Conservation (phyloP, 495 filamentous ascomycete genomes). For the Talaromyces thailandensis region DNA sequence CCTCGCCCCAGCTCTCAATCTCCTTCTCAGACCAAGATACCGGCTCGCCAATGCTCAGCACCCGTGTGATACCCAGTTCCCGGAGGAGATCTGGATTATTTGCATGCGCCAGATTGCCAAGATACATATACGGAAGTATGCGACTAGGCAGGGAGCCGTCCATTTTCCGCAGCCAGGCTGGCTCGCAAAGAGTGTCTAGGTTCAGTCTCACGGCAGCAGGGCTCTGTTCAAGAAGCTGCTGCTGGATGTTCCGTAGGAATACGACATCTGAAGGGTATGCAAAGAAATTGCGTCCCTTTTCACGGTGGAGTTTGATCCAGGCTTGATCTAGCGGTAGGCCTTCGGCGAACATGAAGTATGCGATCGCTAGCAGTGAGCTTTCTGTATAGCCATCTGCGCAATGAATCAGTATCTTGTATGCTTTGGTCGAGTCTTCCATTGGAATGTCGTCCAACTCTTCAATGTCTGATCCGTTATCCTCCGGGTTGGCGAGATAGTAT, state of each 20-base stretch:
- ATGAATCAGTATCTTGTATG: conserved; percentile 72
- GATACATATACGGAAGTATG: conserved; percentile 88
- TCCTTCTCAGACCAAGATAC: conserved; percentile 69
- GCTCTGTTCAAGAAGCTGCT: conserved; percentile 55
- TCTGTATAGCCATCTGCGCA: conserved; percentile 97
- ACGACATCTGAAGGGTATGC: conserved; percentile 85
- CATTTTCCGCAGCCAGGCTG: conserved; percentile 72
- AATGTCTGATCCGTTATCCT: conserved; percentile 24
- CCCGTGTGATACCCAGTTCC: conserved; percentile 72
- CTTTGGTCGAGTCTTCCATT: conserved; percentile 30
- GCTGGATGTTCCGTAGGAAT: conserved; percentile 65
- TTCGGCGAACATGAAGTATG: conserved; percentile 86
- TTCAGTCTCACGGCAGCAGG: conserved; percentile 19
- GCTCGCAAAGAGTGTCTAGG: conserved; percentile 38
- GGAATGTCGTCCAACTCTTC: conserved; percentile 53
- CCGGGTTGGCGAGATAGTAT: conserved; percentile 61
- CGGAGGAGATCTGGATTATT: conserved; percentile 81
- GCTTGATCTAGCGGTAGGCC: conserved; percentile 71
- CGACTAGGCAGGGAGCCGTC: conserved; percentile 88
- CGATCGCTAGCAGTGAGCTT: conserved; percentile 73
- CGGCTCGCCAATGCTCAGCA: conserved; percentile 90
- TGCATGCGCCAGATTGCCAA: conserved; percentile 85
- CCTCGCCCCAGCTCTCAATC: conserved; percentile 54
- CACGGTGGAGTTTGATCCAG: conserved; percentile 77
- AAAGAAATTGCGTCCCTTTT: conserved; percentile 86